Evolutionary conservation across 179 eudicot genomes (phyloP).

Genomic region (Amaranthus tricolor): DNA sequence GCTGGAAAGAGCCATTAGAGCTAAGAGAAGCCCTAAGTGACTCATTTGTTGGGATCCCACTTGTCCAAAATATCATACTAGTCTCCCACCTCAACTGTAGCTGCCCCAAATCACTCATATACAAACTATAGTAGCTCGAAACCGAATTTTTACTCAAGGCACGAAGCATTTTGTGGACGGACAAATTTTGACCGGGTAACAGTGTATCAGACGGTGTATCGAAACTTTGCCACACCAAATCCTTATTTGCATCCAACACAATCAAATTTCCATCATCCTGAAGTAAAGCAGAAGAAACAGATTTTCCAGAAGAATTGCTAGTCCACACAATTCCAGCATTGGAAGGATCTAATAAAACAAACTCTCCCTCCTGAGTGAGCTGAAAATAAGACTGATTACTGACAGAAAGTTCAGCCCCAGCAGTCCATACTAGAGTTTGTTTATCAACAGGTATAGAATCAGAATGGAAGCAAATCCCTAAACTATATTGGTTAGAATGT

Average conservation of each 20-base stretch:
- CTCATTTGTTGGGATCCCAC: constrained; percentile 27
- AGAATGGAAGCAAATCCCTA: constrained; percentile 53
- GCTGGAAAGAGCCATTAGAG: constrained; percentile 44
- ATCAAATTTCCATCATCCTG: constrained; percentile 57
- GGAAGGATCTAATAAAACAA: constrained; percentile 46
- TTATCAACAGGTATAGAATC: constrained; percentile 39
- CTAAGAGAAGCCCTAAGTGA: constrained; percentile 36
- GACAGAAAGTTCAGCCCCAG: constrained; percentile 48
- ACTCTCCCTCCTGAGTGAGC: constrained; percentile 40
- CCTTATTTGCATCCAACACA: constrained; percentile 35
- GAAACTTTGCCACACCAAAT: constrained; percentile 65
- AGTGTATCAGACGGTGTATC: constrained; percentile 59
- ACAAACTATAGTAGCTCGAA: constrained; percentile 54
- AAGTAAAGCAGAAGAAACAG: constrained; percentile 49
- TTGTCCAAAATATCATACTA: constrained; percentile 43
- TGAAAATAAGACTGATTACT: constrained; percentile 46
- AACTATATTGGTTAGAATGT: constrained; percentile 32
- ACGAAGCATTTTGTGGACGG: constrained; percentile 40
- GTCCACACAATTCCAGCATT: constrained; percentile 42
- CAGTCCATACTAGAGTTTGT: constrained; percentile 54
- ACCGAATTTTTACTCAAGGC: constrained; percentile 48
- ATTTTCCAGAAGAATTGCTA: constrained; percentile 38
- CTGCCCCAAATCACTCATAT: constrained; percentile 33
- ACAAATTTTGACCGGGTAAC: constrained; percentile 52
- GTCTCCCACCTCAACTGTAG: constrained; percentile 54